Conservation (phyloP, 2,329 filamentous ascomycete species). For the Penicillium psychrosexuale region DNA sequence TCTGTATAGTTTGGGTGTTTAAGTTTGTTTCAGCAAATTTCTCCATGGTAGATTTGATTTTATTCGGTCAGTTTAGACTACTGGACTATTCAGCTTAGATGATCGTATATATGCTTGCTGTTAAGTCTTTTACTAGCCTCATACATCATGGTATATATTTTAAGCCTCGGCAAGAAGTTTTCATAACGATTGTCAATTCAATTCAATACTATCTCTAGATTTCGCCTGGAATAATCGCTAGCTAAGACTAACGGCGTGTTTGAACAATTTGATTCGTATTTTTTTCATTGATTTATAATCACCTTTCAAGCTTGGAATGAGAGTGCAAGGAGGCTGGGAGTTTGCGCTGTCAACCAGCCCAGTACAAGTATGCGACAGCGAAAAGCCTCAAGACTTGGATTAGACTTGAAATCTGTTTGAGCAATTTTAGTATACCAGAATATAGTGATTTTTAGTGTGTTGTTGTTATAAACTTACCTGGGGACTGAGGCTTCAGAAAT, state of each 20-base stretch:
- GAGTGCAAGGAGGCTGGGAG: not conserved
- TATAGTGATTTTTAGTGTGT: not conserved
- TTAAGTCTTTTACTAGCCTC: no score
- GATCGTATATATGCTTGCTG: no score
- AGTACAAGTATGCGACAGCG: not conserved
- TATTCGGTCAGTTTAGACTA: no score
- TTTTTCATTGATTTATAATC: not conserved
- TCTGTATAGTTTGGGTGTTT: not conserved
- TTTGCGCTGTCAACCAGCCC: not conserved
- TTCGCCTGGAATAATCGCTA: not conserved
- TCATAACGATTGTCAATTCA: no score
- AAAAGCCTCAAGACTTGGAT: not conserved
- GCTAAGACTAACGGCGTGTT: rapidly evolving
- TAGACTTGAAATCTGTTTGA: no score
- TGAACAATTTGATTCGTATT: not conserved
- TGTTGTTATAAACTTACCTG: not conserved
- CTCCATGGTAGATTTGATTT: no score
- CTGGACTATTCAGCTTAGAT: no score
- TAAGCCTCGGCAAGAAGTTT: no score
- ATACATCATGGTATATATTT: no score
- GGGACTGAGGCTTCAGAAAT: not conserved
- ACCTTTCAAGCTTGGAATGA: not conserved
- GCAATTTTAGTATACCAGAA: not conserved
- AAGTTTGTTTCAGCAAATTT: not conserved
- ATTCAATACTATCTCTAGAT: no score